A percentile compares a stretch with the other conserved stretches of the same genome.
These are phyloP conservation scores for Mycena epipterygia DNA, from an alignment of 768 basidiomycete genomes.

Conservation along the genomic window DNA sequence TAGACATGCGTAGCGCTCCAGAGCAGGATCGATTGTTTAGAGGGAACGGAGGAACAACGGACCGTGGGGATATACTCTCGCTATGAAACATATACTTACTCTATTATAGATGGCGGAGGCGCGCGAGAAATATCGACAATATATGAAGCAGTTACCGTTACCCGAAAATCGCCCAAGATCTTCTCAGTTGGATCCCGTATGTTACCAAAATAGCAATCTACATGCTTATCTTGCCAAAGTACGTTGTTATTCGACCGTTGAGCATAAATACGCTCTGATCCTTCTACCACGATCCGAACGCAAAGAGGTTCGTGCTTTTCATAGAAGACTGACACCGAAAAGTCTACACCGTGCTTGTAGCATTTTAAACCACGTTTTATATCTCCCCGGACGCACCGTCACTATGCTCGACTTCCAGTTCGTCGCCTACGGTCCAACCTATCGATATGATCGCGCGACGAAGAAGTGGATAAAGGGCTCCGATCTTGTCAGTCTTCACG, in stretches of 20 bases:
- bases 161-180: background rate
- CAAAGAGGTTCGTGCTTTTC: background rate
- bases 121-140: background rate
- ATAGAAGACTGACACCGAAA: background rate
- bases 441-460: background rate
- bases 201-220: background rate
- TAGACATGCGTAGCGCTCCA: no score
- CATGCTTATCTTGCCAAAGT: conserved; percentile 8
- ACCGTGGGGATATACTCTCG: no score
- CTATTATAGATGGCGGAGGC: background rate
- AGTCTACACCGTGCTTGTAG: background rate
- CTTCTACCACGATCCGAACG: background rate
- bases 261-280: background rate
- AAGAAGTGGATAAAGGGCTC: conserved; percentile 8
- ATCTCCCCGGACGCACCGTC: conserved; percentile 9
- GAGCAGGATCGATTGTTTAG: no score
- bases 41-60: background rate
- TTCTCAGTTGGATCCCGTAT: background rate
- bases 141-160: background rate
- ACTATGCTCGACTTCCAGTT: background rate
- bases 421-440: conserved; percentile 9
- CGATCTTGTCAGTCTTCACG: conserved; percentile 4
- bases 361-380: conserved; percentile 10
- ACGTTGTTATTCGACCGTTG: background rate
- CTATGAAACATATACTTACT: no score